Evolutionary conservation across 352 stramenopile genomes (phyloP).

Genomic region (Phytopythium delawarense): DNA sequence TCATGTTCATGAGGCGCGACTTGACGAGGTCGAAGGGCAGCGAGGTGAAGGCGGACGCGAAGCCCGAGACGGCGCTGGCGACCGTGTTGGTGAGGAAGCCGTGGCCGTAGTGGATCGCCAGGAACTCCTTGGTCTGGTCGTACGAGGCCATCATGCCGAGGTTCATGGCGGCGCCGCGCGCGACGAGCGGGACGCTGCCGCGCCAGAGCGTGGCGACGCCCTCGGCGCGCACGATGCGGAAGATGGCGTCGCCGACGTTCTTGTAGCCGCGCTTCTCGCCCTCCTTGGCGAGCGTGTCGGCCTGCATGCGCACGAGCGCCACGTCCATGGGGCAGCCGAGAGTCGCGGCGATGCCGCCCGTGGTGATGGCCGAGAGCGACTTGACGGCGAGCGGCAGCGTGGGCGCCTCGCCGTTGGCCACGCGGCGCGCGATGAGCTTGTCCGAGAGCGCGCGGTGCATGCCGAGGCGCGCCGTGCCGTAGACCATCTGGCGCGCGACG

Average conservation of each 20-base stretch:
- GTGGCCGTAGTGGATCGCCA: constrained; percentile 60
- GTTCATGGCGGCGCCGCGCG: constrained; percentile 98
- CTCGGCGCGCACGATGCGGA: constrained; percentile 86
- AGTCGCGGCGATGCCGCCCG: constrained; percentile 89
- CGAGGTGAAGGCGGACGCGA: constrained; percentile 97
- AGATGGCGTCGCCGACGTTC: constrained; percentile 97
- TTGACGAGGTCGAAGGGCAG: constrained; percentile 99
- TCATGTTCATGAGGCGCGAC: constrained; percentile 98
- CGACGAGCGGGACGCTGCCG: constrained; percentile 90
- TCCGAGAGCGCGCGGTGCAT: constrained; percentile 85
- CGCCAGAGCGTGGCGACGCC: constrained; percentile 89
- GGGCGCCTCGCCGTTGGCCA: constrained; percentile 64
- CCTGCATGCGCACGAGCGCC: constrained; percentile 97
- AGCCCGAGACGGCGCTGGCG: constrained; percentile 94
- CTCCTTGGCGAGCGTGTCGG: constrained; percentile 91
- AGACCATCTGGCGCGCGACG: constrained; percentile 83
- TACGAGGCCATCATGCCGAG: constrained; percentile 99
- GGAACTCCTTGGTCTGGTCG: constrained; percentile 96
- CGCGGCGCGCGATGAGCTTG: constrained; percentile 64
- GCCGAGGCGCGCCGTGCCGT: constrained; percentile 77
- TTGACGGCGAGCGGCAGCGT: constrained; percentile 73
- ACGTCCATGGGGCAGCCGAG: constrained; percentile 98
- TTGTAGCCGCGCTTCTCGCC: constrained; percentile 96
- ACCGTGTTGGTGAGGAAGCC: constrained; percentile 91
- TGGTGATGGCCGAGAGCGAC: constrained; percentile 67